Percentiles rank a stretch among this genome's conserved stretches.
phyloP scores from a whole-genome alignment of 305 asterid genomes.

The Euphrasia arctica region DNA sequence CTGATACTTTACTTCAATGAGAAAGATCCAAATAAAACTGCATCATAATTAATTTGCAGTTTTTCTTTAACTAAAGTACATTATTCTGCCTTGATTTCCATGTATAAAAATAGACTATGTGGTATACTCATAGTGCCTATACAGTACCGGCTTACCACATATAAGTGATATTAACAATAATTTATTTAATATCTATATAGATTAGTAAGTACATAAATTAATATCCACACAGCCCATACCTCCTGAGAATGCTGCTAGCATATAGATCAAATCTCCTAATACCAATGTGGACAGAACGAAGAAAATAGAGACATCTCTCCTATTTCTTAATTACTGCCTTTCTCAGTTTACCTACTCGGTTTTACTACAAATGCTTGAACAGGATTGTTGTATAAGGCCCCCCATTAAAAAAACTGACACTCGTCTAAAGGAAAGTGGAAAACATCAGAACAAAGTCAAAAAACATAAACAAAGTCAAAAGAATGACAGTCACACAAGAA shows the following conservation, averaged over 20 bases:
- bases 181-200: constrained; percentile 9
- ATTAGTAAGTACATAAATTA: constrained; percentile 8
- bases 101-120: constrained; percentile 1
- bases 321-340: constrained; percentile 5
- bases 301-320: neutral
- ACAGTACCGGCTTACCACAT: neutral
- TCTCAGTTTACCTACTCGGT: constrained; percentile 17
- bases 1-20: constrained; percentile 7
- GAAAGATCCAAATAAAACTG: constrained; percentile 3
- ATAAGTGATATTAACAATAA: constrained; percentile 2
- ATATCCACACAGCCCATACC: constrained; percentile 5
- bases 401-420: neutral
- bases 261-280: constrained; percentile 11
- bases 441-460: neutral
- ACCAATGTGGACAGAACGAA: constrained; percentile 14
- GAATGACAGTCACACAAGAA: neutral
- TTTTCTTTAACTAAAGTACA: constrained; percentile 9
- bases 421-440: neutral
- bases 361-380: constrained; percentile 17
- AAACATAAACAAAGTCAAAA: neutral
- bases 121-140: constrained; percentile 3
- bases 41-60: neutral
- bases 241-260: constrained; percentile 6
- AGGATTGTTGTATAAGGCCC: constrained; percentile 13
- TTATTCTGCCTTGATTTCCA: neutral